Percentiles rank a stretch among this genome's conserved stretches.
phyloP scores from a whole-genome alignment of 2,329 filamentous ascomycete genomes.

The Apiospora aurea region DNA sequence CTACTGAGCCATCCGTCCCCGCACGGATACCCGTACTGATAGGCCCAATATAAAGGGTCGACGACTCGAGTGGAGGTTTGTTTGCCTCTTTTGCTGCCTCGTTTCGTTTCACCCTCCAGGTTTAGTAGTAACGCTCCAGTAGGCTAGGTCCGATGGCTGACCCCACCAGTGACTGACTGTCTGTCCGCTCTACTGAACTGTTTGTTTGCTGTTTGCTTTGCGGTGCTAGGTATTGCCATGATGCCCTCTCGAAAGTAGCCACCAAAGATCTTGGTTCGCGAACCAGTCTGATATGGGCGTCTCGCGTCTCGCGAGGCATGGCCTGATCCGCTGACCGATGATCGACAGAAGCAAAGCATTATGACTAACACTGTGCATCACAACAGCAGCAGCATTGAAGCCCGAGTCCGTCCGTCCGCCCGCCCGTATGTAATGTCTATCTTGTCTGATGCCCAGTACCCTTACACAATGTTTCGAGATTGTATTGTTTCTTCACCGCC shows the following conservation, averaged over 20 bases:
- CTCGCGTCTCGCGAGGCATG: background rate
- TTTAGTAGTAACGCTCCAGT: background rate
- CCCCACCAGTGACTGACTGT: background rate
- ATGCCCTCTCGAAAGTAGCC: background rate
- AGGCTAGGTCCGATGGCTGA: background rate
- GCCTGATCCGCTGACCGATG: constrained; percentile 5
- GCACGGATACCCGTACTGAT: background rate
- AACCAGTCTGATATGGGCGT: background rate
- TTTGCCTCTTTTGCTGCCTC: constrained; percentile 8
- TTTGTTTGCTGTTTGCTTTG: background rate
- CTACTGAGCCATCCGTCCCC: background rate
- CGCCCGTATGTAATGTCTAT: background rate
- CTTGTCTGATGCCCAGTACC: constrained; percentile 10
- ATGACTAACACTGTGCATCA: constrained; percentile 10
- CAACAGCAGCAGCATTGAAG: constrained; percentile 5
- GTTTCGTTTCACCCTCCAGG: background rate
- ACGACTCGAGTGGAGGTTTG: constrained; percentile 13
- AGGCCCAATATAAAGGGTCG: background rate
- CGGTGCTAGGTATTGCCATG: background rate
- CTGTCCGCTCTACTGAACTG: background rate
- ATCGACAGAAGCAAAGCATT: background rate
- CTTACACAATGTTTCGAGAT: constrained; percentile 20
- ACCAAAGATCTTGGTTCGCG: constrained; percentile 6
- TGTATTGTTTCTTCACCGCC: constrained; percentile 18
- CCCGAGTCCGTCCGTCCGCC: background rate